Percentiles rank a stretch among this genome's conserved stretches.
phyloP scores from a whole-genome alignment of 2,329 filamentous ascomycete species.

The Aureobasidium sp. region DNA sequence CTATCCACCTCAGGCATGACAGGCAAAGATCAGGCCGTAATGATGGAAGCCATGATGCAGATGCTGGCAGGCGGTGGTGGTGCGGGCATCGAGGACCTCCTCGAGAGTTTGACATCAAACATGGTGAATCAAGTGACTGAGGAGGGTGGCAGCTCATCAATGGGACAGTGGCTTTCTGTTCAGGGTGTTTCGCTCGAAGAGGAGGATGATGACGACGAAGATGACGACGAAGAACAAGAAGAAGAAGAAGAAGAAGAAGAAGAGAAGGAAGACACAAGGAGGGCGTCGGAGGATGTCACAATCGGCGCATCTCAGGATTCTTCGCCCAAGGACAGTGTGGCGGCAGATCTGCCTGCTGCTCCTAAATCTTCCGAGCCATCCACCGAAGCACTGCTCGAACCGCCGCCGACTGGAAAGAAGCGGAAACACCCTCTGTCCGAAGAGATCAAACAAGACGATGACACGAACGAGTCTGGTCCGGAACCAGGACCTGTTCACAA shows the following conservation, averaged over 20 bases:
- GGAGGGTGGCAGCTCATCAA: conserved; percentile 29
- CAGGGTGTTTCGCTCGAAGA: conserved; percentile 34
- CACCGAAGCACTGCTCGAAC: conserved; percentile 5
- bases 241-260: too few species aligned
- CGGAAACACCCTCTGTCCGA: conserved; percentile 15
- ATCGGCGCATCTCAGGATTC: not conserved
- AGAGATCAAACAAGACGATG: not conserved
- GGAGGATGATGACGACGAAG: conserved; percentile 29
- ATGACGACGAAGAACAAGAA: not conserved
- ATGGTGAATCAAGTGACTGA: conserved; percentile 41
- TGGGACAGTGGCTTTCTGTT: conserved; percentile 36
- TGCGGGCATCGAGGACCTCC: conserved; percentile 44
- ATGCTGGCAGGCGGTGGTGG: conserved; percentile 48
- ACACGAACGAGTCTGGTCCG: too few species aligned
- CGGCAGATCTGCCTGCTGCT: conserved; percentile 15
- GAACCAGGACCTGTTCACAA: not conserved
- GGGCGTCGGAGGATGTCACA: conserved; percentile 21
- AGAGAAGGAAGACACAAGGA: too few species aligned
- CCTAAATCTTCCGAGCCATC: not conserved
- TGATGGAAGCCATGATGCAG: conserved; percentile 48
- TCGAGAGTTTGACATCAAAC: conserved; percentile 45
- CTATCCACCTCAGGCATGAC: conserved; percentile 35
- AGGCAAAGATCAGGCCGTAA: conserved; percentile 45
- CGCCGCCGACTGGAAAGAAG: not conserved
- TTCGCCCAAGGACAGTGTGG: conserved; percentile 17